Evolutionary conservation across 129 eudicot genomes (phyloP), one percentile per base, ranked within the genome.

Genomic region (Saposhnikovia divaricata): DNA sequence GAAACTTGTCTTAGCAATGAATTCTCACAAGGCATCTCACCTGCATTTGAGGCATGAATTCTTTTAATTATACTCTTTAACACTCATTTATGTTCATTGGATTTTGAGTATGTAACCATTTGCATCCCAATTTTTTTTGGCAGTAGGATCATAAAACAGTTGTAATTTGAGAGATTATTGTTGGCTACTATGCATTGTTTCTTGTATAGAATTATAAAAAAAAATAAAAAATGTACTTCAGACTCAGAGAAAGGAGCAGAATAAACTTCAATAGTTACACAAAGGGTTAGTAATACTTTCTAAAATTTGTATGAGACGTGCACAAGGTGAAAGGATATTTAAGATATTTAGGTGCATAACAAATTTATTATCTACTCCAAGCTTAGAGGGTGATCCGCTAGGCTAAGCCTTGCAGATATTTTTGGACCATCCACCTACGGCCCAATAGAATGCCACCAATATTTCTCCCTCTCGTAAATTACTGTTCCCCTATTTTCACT

Each of bases 1-100:
- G 98, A 95, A 38, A 92, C 98, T 82, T 95, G 97, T 82, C 98
- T 90, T 57, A 95, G 90, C 88, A 95, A 87, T 18, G 96, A 89
- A 84, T 88, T 92, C 82, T 92, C 97, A 73, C 80, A 82, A 38
- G 98, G 91, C 50, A 90, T 86, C 37, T 95, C 97, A 85, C 98
- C 98, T 93, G 87, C 84, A 84, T 78, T 78, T 5, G 15, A 15
- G 43, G 81, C 15, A 61, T 61, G 69, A 2, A 61, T n/a, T n/a
- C 4, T 23, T 0, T 59, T 59, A 21, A 21, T n/a, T n/a, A n/a
- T 55, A 51, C 61, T 51, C 61, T 51, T 51, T 18, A 51, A 51
- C 61, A 55, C 23, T 55, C 28, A 55, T 55, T 19, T 19, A 1
- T 21, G 25, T 55, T 21, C 10, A 21, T 19, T 21, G 11, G 9